Percentiles rank a stretch among this genome's conserved stretches.
Conservation (phyloP, 2,329 filamentous ascomycete species). For the Exophiala bonariae region DNA sequence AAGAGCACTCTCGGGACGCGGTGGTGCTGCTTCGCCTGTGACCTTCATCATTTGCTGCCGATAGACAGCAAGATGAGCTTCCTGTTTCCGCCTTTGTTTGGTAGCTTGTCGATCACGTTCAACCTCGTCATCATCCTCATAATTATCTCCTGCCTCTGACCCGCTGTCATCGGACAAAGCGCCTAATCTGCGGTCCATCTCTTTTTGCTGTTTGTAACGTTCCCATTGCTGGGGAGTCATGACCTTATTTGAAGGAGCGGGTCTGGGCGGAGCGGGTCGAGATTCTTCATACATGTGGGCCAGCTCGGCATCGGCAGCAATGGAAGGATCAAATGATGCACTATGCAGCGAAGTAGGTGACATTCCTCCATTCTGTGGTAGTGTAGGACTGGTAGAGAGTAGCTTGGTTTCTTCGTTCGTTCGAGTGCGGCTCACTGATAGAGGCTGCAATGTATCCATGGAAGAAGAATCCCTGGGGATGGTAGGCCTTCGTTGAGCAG, state of each 20-base stretch:
- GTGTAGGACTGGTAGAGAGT: conserved; percentile 11
- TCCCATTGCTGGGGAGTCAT: conserved; percentile 92
- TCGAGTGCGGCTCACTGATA: conserved; percentile 6
- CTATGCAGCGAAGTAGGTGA: conserved; percentile 19
- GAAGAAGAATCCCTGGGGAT: conserved; percentile 2
- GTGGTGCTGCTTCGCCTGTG: conserved; percentile 72
- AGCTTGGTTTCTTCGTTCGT: conserved; percentile 14
- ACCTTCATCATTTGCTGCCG: conserved; percentile 97
- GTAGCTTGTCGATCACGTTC: conserved; percentile 73
- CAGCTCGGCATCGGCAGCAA: conserved; percentile 45
- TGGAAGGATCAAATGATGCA: conserved; percentile 35
- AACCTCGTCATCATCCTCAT: conserved; percentile 75
- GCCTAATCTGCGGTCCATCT: conserved; percentile 65
- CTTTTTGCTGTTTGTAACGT: conserved; percentile 66
- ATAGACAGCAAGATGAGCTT: conserved; percentile 86
- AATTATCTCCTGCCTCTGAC: conserved; percentile 62
- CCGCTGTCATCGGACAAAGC: conserved; percentile 48
- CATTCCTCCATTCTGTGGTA: not conserved
- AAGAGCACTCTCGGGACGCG: conserved; percentile 34
- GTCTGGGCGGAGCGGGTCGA: conserved; percentile 31
- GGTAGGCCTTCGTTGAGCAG: conserved; percentile 8
- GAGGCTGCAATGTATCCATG: conserved; percentile 9
- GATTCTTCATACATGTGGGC: conserved; percentile 47
- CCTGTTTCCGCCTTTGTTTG: conserved; percentile 80
- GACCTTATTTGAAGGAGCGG: conserved; percentile 62